Evolutionary conservation across 306 rosid genomes (phyloP).

Genomic region (Acacia acuminata): DNA sequence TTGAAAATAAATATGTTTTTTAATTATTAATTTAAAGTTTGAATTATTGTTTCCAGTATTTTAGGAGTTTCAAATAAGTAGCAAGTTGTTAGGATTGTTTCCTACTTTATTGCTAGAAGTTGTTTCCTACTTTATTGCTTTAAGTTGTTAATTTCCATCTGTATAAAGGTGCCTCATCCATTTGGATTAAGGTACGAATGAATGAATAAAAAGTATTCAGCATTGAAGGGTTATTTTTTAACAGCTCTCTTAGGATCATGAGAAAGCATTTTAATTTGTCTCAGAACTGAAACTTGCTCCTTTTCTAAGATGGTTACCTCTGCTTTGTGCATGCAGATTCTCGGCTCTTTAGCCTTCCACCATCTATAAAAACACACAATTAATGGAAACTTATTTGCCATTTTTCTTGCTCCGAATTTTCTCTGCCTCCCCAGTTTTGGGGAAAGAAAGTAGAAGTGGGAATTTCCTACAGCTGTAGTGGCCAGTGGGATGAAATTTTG

Average conservation of each 20-base stretch:
- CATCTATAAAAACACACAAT: not conserved
- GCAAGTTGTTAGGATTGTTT: no score
- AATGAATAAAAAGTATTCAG: no score
- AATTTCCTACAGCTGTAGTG: not conserved
- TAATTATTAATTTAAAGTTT: no score
- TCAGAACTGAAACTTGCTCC: not conserved
- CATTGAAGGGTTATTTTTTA: no score
- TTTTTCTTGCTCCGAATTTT: conserved; percentile 22
- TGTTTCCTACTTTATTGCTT: no score
- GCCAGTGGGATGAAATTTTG: not conserved
- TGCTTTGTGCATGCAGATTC: conserved; percentile 14
- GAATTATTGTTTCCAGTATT: no score
- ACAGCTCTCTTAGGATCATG: not conserved
- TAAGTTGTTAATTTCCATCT: no score
- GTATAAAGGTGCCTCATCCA: no score
- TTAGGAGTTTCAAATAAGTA: no score
- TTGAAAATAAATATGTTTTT: no score
- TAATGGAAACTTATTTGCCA: not conserved
- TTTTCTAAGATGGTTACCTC: not conserved
- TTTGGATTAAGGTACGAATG: no score
- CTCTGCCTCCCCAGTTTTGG: not conserved
- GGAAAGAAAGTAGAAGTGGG: not conserved
- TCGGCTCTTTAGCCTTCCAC: conserved; percentile 15
- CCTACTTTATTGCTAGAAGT: no score
- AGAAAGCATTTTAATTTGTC: not conserved